Evolutionary conservation across 179 eudicot species (phyloP), one percentile per base, ranked within the genome.

Genomic region (Sideroxylon spinosum): DNA sequence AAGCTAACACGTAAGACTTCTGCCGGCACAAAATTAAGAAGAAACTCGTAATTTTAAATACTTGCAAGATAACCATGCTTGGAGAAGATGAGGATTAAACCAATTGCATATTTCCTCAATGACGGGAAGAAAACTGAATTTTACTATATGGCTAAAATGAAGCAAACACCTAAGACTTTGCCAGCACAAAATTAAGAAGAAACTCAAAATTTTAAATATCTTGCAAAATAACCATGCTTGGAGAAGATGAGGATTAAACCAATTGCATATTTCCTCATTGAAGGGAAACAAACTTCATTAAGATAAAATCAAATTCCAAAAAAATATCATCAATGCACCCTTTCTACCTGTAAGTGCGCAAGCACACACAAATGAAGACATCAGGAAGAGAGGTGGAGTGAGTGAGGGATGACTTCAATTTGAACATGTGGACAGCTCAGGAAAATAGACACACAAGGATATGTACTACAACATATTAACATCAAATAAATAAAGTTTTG

Each of bases 181-280:
- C n/a, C 11, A 10, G 49, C 48, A 73, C 61, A 55, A 19, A 73
- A 25, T 26, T 28, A 55, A 60, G 25, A n/a, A 22, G 19, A 50
- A 69, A 69, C 44, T 17, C 29, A 7, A 53, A 26, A 53, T 72
- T 53, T 29, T 14, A 17, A 9, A 72, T 61, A 72, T 25, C 62
- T 72, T 17, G 22, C 46, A 72, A 37, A 57, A 73, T 63, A 9
- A 73, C 22, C 19, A 7, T 44, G 76, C 65, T 50, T 71, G 75
- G 10, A 16, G 46, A 71, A 70, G 59, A 17, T 0, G 32, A 70
- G 23, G 53, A 17, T 2, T 2, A 72, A 50, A 32, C 44, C 44
- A 37, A 37, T 37, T 37, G 44, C 44, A 3, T 37, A 37, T 37
- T 37, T 37, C 44, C 44, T 3, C 44, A 37, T 0, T 37, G 9